Evolutionary conservation across 129 eudicot genomes (phyloP).

Genomic region (Smallanthus sonchifolius): DNA sequence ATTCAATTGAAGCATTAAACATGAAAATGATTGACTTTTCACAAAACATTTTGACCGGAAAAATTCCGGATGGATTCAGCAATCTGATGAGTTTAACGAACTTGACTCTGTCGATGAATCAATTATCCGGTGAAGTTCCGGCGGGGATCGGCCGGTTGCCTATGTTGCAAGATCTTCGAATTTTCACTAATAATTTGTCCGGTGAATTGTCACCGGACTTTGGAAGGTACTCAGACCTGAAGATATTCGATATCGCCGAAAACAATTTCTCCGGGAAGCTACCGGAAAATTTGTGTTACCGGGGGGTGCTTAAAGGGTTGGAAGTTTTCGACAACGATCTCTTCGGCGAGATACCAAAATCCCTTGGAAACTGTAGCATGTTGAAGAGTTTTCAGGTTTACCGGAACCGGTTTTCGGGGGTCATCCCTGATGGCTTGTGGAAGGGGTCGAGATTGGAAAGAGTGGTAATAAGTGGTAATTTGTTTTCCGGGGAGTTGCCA

Average conservation of each 20-base stretch:
- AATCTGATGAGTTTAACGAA: constrained; percentile 39
- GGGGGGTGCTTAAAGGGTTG: constrained; percentile 37
- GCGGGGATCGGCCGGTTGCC: constrained; percentile 51
- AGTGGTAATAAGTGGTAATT: constrained; percentile 41
- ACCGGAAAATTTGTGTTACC: constrained; percentile 52
- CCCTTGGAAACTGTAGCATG: constrained; percentile 47
- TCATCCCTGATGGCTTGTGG: constrained; percentile 69
- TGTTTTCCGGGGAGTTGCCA: constrained; percentile 63
- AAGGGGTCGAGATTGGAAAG: constrained; percentile 26
- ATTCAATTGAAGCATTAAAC: constrained; percentile 36
- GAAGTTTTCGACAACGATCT: constrained; percentile 42
- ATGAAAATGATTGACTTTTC: constrained; percentile 59
- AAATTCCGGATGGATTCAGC: constrained; percentile 52
- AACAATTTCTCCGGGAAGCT: constrained; percentile 47
- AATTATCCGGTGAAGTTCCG: constrained; percentile 67
- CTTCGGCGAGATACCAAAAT: constrained; percentile 52
- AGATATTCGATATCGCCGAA: constrained; percentile 37
- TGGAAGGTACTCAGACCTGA: constrained; percentile 56
- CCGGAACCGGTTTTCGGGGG: constrained; percentile 52
- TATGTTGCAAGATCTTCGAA: constrained; percentile 25
- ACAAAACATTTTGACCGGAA: constrained; percentile 49
- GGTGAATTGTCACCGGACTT: constrained; percentile 71
- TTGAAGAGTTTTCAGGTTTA: constrained; percentile 39
- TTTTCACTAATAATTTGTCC: constrained; percentile 47
- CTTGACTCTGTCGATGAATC: constrained; percentile 45